Percentiles rank a stretch among this genome's conserved stretches.
These are phyloP conservation scores for Geosmithia putterillii DNA, from an alignment of 2,329 filamentous ascomycete genomes.

Conservation along the genomic window DNA sequence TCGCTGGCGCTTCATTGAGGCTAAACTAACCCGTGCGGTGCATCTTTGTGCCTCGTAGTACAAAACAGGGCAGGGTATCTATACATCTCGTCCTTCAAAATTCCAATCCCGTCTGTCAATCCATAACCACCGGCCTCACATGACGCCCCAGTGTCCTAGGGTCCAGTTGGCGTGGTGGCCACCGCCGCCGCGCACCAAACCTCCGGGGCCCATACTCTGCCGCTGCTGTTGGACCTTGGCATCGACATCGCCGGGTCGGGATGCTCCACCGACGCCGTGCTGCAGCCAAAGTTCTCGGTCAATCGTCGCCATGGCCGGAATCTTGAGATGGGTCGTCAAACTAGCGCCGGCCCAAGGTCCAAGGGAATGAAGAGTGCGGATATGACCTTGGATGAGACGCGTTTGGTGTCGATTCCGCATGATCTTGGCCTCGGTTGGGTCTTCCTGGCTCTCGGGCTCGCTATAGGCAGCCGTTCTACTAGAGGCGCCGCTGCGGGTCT, in stretches of 20 bases:
- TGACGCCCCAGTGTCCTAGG: slow-evolving; percentile 47
- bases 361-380: slow-evolving; percentile 56
- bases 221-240: slow-evolving; percentile 40
- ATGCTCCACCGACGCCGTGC: slow-evolving; percentile 52
- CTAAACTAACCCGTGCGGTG: not conserved
- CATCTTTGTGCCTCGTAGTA: not conserved
- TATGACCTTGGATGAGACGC: slow-evolving; percentile 36
- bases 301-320: slow-evolving; percentile 56
- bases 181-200: slow-evolving; percentile 24
- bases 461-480: slow-evolving; percentile 5
- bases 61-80: not conserved
- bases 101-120: not conserved
- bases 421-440: slow-evolving; percentile 23
- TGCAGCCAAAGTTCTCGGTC: slow-evolving; percentile 61
- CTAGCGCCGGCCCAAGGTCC: slow-evolving; percentile 68
- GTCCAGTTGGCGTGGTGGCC: slow-evolving; percentile 43
- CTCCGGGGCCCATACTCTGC: slow-evolving; percentile 51
- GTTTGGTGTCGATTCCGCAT: slow-evolving; percentile 20
- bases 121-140: slow-evolving; percentile 12
- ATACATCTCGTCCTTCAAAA: not conserved
- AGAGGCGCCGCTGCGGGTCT: slow-evolving; percentile 4
- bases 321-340: slow-evolving; percentile 53
- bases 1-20: not conserved
- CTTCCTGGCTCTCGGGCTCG: slow-evolving; percentile 5
- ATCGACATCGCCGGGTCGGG: slow-evolving; percentile 45